phyloP scores from a whole-genome alignment of 129 eudicot genomes.

The Centaurea solstitialis region DNA sequence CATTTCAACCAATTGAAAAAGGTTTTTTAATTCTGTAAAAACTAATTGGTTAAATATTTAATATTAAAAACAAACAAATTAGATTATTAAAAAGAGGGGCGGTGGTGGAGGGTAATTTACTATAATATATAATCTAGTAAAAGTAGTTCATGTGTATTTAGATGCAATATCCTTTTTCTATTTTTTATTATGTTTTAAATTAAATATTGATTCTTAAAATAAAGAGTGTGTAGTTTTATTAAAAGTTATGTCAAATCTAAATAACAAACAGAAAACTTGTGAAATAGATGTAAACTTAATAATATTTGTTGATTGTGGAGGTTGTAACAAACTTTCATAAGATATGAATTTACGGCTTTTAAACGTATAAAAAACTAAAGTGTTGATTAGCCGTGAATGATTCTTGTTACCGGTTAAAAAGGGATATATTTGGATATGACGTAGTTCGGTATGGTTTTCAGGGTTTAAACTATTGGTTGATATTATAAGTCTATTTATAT shows the following conservation, averaged over 20 bases:
- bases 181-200: not conserved
- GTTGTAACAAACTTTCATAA: not conserved
- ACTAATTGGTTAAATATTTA: no score
- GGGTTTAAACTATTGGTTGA: not conserved
- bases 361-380: not conserved
- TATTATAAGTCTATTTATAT: conserved; percentile 3
- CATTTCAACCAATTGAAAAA: not conserved
- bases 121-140: conserved; percentile 18
- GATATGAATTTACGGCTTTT: not conserved
- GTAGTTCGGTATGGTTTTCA: not conserved
- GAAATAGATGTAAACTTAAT: not conserved
- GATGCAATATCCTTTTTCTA: not conserved
- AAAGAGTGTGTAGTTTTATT: not conserved
- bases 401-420: not conserved
- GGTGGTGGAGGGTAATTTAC: conserved; percentile 20
- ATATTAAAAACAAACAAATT: not conserved
- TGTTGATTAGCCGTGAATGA: not conserved
- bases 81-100: not conserved
- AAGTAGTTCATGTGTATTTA: not conserved
- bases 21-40: not conserved
- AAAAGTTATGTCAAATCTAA: not conserved
- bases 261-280: not conserved
- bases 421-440: not conserved
- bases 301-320: not conserved
- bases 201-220: not conserved